Evolutionary conservation across 179 eudicot species (phyloP), one percentile per base, ranked within the genome.

Genomic region (Silene coronaria): DNA sequence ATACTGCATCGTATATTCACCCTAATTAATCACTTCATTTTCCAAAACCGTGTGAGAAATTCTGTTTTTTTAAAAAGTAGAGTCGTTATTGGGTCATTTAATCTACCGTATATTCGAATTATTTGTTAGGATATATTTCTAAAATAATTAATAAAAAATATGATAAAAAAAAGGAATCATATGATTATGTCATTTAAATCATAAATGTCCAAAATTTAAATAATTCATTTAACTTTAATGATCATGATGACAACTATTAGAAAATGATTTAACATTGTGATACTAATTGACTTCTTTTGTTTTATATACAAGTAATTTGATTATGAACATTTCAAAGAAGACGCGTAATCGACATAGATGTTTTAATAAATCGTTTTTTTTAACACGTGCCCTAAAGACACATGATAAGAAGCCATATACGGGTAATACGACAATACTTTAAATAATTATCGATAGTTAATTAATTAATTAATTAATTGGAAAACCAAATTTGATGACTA

Each of bases 161-260:
- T 16, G 69, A 64, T 64, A 0, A 64, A 24, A 62, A 53, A 53
- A 66, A 32, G 48, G 51, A 66, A 66, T 66, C 70, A 32, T 16
- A 66, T 27, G 10, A n/a, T 16, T 16, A 3, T 16, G 21, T n/a
- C 11, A 10, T 38, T 5, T 42, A 42, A 69, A 51, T 70, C 32
- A 48, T 17, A 19, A 45, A 27, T 11, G 55, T 69, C 72, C 58
- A 69, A 69, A 23, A 26, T 19, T 13, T 48, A 14, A 60, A 69
- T 70, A 24, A 70, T 70, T 27, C 16, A 7, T 5, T 14, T 22
- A 22, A 53, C 8, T 51, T 70, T 48, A 26, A 34, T 27, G 74
- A 70, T 16, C 74, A 70, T 70, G 62, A 70, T 48, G 42, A 70
- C 62, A 70, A 38, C 73, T 70, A 70, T 23, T 70, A 46, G 34